phyloP scores from a whole-genome alignment of 768 basidiomycete species.

The Tubosaeta brunneosetosa region DNA sequence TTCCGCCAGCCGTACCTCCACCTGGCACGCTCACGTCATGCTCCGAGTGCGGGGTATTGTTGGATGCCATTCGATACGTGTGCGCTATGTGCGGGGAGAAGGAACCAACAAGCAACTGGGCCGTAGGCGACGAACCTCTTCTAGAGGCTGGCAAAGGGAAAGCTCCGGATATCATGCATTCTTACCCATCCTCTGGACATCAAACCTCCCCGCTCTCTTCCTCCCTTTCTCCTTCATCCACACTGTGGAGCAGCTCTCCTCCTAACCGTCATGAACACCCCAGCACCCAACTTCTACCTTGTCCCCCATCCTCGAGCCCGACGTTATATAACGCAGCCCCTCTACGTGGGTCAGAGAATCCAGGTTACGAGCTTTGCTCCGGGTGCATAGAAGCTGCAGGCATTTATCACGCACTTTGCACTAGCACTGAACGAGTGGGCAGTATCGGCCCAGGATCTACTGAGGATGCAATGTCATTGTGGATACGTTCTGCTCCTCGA shows the following conservation, averaged over 20 bases:
- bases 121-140: constrained; percentile 6
- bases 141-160: constrained; percentile 41
- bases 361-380: constrained; percentile 82
- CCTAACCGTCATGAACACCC: constrained; percentile 13
- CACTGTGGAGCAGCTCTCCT: constrained; percentile 10
- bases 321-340: constrained; percentile 5
- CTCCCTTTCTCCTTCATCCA: constrained; percentile 14
- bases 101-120: constrained; percentile 35
- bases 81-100: constrained; percentile 87
- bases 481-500: constrained; percentile 64
- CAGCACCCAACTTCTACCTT: constrained; percentile 43
- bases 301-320: constrained; percentile 32
- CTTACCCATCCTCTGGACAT: constrained; percentile 36
- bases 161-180: constrained; percentile 23
- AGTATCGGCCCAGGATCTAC: constrained; percentile 35
- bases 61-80: constrained; percentile 86
- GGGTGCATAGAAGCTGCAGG: constrained; percentile 76
- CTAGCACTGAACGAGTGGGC: constrained; percentile 33
- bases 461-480: constrained; percentile 53
- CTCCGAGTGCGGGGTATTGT: constrained; percentile 68
- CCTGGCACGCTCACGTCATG: constrained; percentile 70
- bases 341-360: constrained; percentile 5
- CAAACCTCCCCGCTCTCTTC: constrained; percentile 22
- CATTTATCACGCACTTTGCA: constrained; percentile 69
- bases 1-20: constrained; percentile 47